Conservation (phyloP, 139 green algal species). For the Trebouxia sp. region DNA sequence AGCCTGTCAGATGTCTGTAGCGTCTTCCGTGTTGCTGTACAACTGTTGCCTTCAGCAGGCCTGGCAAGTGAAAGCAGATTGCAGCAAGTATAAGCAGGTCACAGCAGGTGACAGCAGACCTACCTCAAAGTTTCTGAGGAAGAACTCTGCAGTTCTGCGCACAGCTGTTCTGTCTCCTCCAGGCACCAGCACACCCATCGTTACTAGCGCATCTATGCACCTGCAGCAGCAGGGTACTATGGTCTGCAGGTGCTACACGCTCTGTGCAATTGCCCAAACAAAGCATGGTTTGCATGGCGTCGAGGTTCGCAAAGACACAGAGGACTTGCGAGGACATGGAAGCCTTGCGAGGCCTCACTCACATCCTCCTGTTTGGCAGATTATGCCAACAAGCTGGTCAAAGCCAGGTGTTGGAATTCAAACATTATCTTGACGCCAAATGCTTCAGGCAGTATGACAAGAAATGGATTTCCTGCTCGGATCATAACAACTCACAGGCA, state of each 20-base stretch:
- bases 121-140: constrained; percentile 89
- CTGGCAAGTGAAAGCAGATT: not conserved
- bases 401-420: too few species aligned
- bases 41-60: not conserved
- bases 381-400: too few species aligned
- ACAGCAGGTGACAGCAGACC: not conserved
- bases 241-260: not conserved
- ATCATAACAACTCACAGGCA: too few species aligned
- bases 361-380: too few species aligned
- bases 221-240: constrained; percentile 25
- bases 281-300: not conserved
- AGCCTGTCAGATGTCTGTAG: too few species aligned
- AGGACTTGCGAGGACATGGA: too few species aligned
- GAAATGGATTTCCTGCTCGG: too few species aligned
- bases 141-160: constrained; percentile 93
- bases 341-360: too few species aligned
- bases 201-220: constrained; percentile 85
- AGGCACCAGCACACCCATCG: constrained; percentile 92
- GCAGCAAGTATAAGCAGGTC: not conserved
- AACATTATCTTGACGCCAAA: too few species aligned
- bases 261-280: not conserved
- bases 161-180: constrained; percentile 87
- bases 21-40: too few species aligned
- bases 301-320: not conserved
- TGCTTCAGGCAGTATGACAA: too few species aligned